These are phyloP conservation scores for Ceratobasidium sp. DNA, from an alignment of 1,284 basidiomycete species.

Conservation along the genomic window DNA sequence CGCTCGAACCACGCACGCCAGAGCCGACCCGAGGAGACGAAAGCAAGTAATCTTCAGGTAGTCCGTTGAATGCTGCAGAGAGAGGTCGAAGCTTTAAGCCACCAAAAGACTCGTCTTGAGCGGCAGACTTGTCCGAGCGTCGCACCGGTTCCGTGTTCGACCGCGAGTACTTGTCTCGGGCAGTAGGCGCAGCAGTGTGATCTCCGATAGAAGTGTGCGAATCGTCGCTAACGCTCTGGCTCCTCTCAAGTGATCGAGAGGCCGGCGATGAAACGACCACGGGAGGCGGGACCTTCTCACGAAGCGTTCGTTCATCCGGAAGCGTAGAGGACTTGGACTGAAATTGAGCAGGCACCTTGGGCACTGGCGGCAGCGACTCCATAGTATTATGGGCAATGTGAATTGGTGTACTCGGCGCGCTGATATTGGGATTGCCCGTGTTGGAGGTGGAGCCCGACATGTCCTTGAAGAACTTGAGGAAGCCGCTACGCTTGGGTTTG, in stretches of 20 bases:
- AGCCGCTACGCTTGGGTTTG: slow-evolving; percentile 41
- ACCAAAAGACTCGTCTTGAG: neutral
- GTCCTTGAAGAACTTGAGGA: slow-evolving; percentile 41
- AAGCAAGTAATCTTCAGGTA: slow-evolving; percentile 28
- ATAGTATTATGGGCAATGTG: slow-evolving; percentile 27
- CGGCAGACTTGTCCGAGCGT: neutral
- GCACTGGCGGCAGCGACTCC: slow-evolving; percentile 25
- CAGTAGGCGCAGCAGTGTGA: neutral
- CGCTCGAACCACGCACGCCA: slow-evolving; percentile 11
- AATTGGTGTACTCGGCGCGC: slow-evolving; percentile 4
- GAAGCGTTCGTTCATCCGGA: neutral
- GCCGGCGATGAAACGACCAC: slow-evolving; percentile 31
- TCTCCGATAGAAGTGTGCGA: slow-evolving; percentile 26
- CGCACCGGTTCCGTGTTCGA: slow-evolving; percentile 22
- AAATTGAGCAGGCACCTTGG: slow-evolving; percentile 39
- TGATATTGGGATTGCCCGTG: slow-evolving; percentile 26
- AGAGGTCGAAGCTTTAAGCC: slow-evolving; percentile 17
- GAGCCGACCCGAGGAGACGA: slow-evolving; percentile 8
- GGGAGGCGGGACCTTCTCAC: slow-evolving; percentile 21
- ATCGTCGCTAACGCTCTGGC: slow-evolving; percentile 19
- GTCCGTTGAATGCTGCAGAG: slow-evolving; percentile 22
- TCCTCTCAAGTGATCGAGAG: slow-evolving; percentile 7
- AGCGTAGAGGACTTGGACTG: slow-evolving; percentile 7
- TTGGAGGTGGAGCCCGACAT: slow-evolving; percentile 5
- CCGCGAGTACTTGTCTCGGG: neutral